Evolutionary conservation across 768 basidiomycete species (phyloP).

Genomic region (Psilocybe sp.): DNA sequence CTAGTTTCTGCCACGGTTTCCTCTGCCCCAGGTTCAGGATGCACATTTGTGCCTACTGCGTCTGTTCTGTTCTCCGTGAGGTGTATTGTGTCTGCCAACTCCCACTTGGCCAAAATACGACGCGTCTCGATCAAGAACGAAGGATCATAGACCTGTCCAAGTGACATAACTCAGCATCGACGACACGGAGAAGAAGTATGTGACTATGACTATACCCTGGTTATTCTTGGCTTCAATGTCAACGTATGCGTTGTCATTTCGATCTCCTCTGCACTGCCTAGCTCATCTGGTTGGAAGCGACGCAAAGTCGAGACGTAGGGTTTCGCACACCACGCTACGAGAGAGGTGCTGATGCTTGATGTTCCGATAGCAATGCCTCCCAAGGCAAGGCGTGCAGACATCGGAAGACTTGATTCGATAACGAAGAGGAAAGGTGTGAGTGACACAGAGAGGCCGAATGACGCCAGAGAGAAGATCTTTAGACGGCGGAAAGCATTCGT

Average conservation of each 20-base stretch:
- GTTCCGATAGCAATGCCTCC: conserved; percentile 70
- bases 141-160: conserved; percentile 60
- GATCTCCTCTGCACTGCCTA: conserved; percentile 47
- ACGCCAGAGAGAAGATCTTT: conserved; percentile 81
- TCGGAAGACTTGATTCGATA: conserved; percentile 74
- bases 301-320: conserved; percentile 73
- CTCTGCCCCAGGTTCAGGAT: conserved; percentile 44
- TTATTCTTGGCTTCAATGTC: conserved; percentile 55
- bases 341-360: conserved; percentile 68
- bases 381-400: conserved; percentile 63
- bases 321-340: conserved; percentile 68
- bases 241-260: conserved; percentile 72
- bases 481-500: conserved; percentile 69
- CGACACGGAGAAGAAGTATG: background rate
- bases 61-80: conserved; percentile 39
- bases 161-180: background rate
- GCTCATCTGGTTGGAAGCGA: conserved; percentile 41
- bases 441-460: conserved; percentile 63
- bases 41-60: conserved; percentile 24
- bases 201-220: conserved; percentile 41
- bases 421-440: conserved; percentile 81
- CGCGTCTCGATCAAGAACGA: conserved; percentile 64
- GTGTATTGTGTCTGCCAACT: conserved; percentile 55
- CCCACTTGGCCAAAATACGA: conserved; percentile 80
- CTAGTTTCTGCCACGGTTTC: conserved; percentile 82